These are phyloP conservation scores for Cymbopogon citratus DNA, from an alignment of 176 grass and related monocot genomes.

Conservation along the genomic window DNA sequence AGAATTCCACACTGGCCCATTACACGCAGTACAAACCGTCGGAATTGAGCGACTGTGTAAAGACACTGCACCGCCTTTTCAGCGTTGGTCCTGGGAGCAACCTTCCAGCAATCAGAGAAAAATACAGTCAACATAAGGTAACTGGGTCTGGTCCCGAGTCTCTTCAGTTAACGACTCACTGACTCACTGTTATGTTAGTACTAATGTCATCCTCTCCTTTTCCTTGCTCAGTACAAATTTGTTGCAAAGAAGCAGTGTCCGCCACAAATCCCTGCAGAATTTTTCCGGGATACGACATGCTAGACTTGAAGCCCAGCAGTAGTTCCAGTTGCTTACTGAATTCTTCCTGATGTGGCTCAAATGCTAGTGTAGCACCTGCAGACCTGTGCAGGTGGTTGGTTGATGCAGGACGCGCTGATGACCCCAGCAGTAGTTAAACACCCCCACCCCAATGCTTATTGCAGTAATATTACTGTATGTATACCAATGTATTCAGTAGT, in stretches of 20 bases:
- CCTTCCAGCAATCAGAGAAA: conserved; percentile 92
- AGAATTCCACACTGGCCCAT: conserved; percentile 82
- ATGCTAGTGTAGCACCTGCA: neutral
- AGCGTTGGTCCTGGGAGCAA: conserved; percentile 68
- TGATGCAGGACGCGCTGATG: neutral
- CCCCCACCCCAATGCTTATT: no score
- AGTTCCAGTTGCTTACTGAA: conserved; percentile 45
- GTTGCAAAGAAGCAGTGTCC: no score
- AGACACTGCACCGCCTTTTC: conserved; percentile 56
- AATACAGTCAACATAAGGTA: conserved; percentile 99
- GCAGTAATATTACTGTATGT: no score
- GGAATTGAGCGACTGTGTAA: conserved; percentile 60
- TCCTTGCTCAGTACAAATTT: no score
- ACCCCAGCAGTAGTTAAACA: neutral
- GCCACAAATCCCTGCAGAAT: no score
- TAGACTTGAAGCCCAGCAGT: conserved; percentile 21
- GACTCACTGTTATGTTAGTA: no score
- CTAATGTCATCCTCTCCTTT: no score
- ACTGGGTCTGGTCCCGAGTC: neutral
- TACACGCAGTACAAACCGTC: conserved; percentile 84
- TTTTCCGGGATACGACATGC: conserved; percentile 19
- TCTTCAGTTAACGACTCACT: conserved; percentile 4
- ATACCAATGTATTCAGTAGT: no score
- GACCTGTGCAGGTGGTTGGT: neutral
- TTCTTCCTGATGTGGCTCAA: conserved; percentile 30